phyloP scores from a whole-genome alignment of 2,329 filamentous ascomycete species.

The Emydomyces testavorans region DNA sequence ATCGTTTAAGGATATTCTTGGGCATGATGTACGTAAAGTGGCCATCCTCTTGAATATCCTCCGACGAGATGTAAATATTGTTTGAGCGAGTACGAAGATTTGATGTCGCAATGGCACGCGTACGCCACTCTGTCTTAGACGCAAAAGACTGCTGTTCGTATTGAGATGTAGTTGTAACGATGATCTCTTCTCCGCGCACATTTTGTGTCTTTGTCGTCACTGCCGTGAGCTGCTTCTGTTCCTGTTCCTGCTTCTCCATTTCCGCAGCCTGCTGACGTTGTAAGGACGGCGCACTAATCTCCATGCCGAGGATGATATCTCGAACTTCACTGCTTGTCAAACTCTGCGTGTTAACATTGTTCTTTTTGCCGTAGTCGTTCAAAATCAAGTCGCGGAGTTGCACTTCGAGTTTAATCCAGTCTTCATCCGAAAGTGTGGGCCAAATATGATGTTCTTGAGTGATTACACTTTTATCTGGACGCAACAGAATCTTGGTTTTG shows the following conservation, averaged over 20 bases:
- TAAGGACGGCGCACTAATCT: constrained; percentile 94
- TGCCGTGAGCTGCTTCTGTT: constrained; percentile 90
- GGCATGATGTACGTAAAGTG: constrained; percentile 95
- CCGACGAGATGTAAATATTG: constrained; percentile 97
- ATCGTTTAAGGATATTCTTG: constrained; percentile 95
- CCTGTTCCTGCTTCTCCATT: constrained; percentile 97
- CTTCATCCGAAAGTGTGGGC: constrained; percentile 86
- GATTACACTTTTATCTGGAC: constrained; percentile 95
- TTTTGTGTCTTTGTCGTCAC: constrained; percentile 98
- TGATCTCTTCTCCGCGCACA: constrained; percentile 90
- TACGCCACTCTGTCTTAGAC: constrained; percentile 98
- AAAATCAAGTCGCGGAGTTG: constrained; percentile 89
- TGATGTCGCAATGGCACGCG: constrained; percentile 87
- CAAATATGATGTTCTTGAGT: constrained; percentile 99
- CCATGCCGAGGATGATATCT: constrained; percentile 98
- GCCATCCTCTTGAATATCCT: constrained; percentile 81
- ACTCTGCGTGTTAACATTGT: constrained; percentile 97
- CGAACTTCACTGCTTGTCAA: constrained; percentile 93
- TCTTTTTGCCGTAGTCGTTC: constrained; percentile 99
- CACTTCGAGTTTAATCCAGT: constrained; percentile 99
- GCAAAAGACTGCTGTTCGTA: constrained; percentile 97
- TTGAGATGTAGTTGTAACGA: constrained; percentile 94
- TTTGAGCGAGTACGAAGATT: constrained; percentile 89
- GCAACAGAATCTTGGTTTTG: constrained; percentile 90
- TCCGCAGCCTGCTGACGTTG: constrained; percentile 96